Base-by-base conservation (phyloP, 73 alveolate genomes). In the Symbiodinium pilosum region DNA sequence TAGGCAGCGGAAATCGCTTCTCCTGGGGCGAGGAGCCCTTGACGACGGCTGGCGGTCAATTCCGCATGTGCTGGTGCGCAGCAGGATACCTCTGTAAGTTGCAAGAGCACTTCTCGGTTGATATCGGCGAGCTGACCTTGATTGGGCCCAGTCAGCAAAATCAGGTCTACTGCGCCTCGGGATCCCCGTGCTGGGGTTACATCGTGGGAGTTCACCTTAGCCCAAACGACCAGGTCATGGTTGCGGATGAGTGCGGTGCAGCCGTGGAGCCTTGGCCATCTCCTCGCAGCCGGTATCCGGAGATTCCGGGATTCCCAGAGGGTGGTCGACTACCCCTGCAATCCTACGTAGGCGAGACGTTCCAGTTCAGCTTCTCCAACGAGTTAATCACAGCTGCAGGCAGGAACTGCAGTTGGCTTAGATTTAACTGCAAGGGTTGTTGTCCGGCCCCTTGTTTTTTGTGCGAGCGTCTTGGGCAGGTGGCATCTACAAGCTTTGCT, bases 341-440 rank as follows among this genome's bases (percentile, higher is more conserved):
- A 40, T 16, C 34, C 86, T 88, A 88, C 44, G 95, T 88, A 24
- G 95, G 95, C 18, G 95, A 56, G 1, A 64, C 85, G 24, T 56
- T 88, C 95, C 95, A 88, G 43, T 88, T 88, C 54, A 3, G 44
- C 34, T 88, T 83, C 69, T 56, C 95, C 0, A n/a, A 30, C 0
- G 95, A 88, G 81, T 84, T 84, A 43, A 64, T 88, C 86, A 88
- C 95, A 20, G 95, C 95, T 12, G 95, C 95, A 88, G 95, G 95
- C 86, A 6, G 20, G 59, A 24, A 59, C 77, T 71, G 43, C 85
- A 71, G 7, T 42, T 12, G 3, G 26, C 32, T 30, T 36, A 6
- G 43, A 26, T 21, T 30, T 71, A n/a, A 12, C 44, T 3, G 84
- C 42, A 28, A 16, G 1, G 84, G 28, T 28, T 69, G 18, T 69